Conservation (phyloP, 805 yeast species). For the Metschnikowia sp. region DNA sequence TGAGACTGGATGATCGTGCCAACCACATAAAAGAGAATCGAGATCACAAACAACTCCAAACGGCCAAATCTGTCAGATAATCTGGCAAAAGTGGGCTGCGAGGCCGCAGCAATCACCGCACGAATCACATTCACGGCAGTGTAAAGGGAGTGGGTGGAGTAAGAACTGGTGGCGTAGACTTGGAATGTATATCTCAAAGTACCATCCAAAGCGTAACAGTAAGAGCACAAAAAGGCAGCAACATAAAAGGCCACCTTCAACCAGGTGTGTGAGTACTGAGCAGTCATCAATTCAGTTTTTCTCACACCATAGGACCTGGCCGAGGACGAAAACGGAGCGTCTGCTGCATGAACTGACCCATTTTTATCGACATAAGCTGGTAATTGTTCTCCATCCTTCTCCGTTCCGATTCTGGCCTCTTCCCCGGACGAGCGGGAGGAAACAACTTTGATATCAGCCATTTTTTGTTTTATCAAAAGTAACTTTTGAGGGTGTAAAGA, state of each 20-base stretch:
- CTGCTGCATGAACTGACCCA: neutral
- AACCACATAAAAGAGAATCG: conserved; percentile 53
- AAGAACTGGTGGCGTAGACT: conserved; percentile 54
- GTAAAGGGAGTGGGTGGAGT: conserved; percentile 49
- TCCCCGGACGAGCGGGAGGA: conserved; percentile 2
- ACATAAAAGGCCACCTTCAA: conserved; percentile 44
- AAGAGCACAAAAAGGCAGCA: conserved; percentile 52
- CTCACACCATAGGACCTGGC: conserved; percentile 49
- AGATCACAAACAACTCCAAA: conserved; percentile 45
- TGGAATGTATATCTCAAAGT: conserved; percentile 48
- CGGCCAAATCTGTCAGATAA: conserved; percentile 69
- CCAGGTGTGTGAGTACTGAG: conserved; percentile 28
- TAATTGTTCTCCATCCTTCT: neutral
- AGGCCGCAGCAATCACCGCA: conserved; percentile 62
- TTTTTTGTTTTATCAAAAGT: neutral
- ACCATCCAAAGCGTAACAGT: conserved; percentile 58
- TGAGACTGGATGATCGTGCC: conserved; percentile 66
- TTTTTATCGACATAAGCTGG: neutral
- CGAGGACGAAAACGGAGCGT: conserved; percentile 7
- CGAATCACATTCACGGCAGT: conserved; percentile 59
- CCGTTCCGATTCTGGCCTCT: neutral
- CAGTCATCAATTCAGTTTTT: conserved; percentile 52
- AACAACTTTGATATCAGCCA: neutral
- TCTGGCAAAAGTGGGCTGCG: conserved; percentile 62
- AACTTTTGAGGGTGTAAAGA: neutral